Percentiles rank a stretch among this genome's conserved stretches.
Conservation (phyloP, 2,329 filamentous ascomycete species). For the Plenodomus lindquistii region DNA sequence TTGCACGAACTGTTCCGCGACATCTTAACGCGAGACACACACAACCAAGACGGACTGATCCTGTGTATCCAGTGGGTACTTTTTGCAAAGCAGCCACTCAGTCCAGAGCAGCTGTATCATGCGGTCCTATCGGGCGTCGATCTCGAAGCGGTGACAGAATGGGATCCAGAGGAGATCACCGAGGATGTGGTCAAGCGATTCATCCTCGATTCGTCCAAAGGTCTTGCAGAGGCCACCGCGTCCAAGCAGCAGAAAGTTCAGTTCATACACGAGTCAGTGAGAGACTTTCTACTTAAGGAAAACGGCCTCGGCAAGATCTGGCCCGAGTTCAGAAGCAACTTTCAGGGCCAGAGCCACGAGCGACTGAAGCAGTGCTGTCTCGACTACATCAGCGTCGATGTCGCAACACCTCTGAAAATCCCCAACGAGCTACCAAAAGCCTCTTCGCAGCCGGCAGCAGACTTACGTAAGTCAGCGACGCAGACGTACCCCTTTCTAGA, state of each 20-base stretch:
- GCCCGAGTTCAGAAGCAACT: conserved; percentile 38
- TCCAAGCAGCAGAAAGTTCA: conserved; percentile 23
- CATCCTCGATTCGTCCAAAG: conserved; percentile 29
- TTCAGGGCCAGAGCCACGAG: conserved; percentile 47
- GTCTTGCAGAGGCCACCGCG: conserved; percentile 21
- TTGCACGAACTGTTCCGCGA: conserved; percentile 56
- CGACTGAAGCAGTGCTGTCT: conserved; percentile 48
- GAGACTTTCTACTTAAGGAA: conserved; percentile 48
- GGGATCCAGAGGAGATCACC: conserved; percentile 18
- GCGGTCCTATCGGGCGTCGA: conserved; percentile 16
- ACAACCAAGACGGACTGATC: conserved; percentile 9
- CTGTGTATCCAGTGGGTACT: conserved; percentile 27
- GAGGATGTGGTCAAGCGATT: conserved; percentile 15
- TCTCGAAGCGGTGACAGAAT: conserved; percentile 6
- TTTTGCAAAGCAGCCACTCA: conserved; percentile 15
- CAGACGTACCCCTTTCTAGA: conserved; percentile 51
- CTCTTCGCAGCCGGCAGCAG: conserved; percentile 1
- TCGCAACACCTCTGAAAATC: conserved; percentile 1
- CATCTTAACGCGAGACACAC: conserved; percentile 47
- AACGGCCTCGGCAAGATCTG: conserved; percentile 36
- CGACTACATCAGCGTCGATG: conserved; percentile 42
- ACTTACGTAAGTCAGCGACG: conserved; percentile 6
- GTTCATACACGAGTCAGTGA: conserved; percentile 39
- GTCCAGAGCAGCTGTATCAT: conserved; percentile 19
- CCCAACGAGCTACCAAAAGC: conserved; percentile 4